A percentile compares a stretch with the other conserved stretches of the same genome.
Evolutionary conservation across 768 basidiomycete genomes (phyloP).

Genomic region (Sarcodon sp.): DNA sequence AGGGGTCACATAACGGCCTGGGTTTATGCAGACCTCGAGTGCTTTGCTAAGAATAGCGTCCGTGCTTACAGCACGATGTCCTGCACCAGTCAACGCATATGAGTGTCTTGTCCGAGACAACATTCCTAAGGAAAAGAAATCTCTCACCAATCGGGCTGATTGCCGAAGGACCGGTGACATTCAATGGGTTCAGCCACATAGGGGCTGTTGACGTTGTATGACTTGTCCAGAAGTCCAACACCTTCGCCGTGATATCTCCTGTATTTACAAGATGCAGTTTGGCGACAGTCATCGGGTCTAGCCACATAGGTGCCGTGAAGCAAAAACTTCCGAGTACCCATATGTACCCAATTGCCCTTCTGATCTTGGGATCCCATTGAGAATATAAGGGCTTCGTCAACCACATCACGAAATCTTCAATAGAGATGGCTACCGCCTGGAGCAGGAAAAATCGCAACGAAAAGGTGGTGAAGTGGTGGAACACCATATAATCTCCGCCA

Average conservation of each 20-base stretch:
- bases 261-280: not conserved
- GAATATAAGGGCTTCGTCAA: constrained; percentile 1
- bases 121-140: too few relatives aligned
- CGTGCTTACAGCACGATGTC: too few relatives aligned
- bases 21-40: too few relatives aligned
- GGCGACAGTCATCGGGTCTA: not conserved
- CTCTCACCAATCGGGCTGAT: too few relatives aligned
- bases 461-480: constrained; percentile 4
- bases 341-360: not conserved
- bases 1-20: too few relatives aligned
- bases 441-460: constrained; percentile 15
- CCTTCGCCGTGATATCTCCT: not conserved
- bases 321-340: not conserved
- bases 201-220: too few relatives aligned
- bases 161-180: too few relatives aligned
- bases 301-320: not conserved
- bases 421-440: constrained; percentile 21
- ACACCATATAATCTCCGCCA: constrained; percentile 18
- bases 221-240: not conserved
- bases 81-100: too few relatives aligned
- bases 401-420: constrained; percentile 18
- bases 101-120: too few relatives aligned
- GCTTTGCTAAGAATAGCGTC: too few relatives aligned
- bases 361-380: not conserved
- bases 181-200: too few relatives aligned